Evolutionary conservation across 176 grass and related monocot species (phyloP), one percentile per base, ranked within the genome.

Genomic region (Elymus sibiricus): DNA sequence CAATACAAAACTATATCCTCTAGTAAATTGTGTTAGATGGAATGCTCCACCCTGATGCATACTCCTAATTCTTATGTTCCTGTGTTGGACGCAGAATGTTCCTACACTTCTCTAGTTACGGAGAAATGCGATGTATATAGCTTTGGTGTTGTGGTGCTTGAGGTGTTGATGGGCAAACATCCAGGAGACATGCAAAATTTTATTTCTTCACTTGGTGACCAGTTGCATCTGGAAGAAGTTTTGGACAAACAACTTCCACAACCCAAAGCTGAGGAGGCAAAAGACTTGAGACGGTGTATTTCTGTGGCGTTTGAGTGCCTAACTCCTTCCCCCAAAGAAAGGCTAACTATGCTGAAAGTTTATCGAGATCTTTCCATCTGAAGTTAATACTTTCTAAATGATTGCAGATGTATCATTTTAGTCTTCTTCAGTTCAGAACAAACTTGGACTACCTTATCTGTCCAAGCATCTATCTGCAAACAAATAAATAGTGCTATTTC

Each of bases 161-260:
- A 85, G 73, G 74, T 85, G 46, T 14, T 85, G 60, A 77, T 85
- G 83, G 74, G 74, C 19, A 76, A 24, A 24, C 82, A 84, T 84
- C 82, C 82, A 28, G 37, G 71, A 76, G 71, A 84, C 3, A 15
- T 75, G 2, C 55, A 63, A 47, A 11, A 13, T 15, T 34, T 37
- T 34, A 24, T 34, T 31, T 7, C 70, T 74, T 32, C 26, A 64
- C 0, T 62, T 2, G 7, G 15, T 1, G 27, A 75, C 6, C 27
- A 84, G 10, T 31, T 47, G 49, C 7, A 44, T 1, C 43, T 22
- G 3, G 61, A 78, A 55, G 62, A 58, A 53, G 55, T 78, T 65
- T 53, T 78, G 27, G 83, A 78, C 38, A 28, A 77, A 51, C 73
- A 32, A 19, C 71, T 55, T 75, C 29, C 73, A 16, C 26, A 12